A percentile compares a stretch with the other conserved stretches of the same genome.
phyloP scores from a whole-genome alignment of 768 basidiomycete genomes.

The Lactifluus echinatus region DNA sequence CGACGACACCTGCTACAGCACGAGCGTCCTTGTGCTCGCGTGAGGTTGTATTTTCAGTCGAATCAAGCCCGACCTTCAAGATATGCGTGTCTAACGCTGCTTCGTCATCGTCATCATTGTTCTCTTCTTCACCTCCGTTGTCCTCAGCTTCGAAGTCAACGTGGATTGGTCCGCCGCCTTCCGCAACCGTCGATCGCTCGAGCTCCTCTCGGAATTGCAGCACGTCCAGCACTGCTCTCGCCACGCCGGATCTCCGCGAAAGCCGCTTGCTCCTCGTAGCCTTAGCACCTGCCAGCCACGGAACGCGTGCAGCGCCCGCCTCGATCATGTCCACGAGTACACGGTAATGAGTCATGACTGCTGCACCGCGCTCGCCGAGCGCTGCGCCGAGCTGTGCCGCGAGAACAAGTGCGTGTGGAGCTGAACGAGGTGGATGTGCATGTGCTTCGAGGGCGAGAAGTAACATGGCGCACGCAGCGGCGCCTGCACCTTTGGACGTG shows the following conservation, averaged over 20 bases:
- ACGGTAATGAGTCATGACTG: constrained; percentile 65
- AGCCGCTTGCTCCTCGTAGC: constrained; percentile 30
- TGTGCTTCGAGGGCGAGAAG: constrained; percentile 68
- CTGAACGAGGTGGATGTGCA: constrained; percentile 27
- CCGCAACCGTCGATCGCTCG: constrained; percentile 36
- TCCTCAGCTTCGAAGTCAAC: constrained; percentile 33
- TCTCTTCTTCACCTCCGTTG: constrained; percentile 22
- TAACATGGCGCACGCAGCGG: constrained; percentile 53
- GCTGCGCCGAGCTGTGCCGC: constrained; percentile 36
- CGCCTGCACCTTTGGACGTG: constrained; percentile 24
- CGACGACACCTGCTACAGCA: not conserved
- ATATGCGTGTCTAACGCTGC: constrained; percentile 2
- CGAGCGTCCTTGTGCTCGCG: not conserved
- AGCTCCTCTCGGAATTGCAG: constrained; percentile 60
- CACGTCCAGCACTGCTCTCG: constrained; percentile 60
- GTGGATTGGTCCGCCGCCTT: constrained; percentile 28
- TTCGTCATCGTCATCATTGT: not conserved
- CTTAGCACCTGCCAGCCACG: constrained; percentile 56
- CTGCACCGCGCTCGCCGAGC: constrained; percentile 47
- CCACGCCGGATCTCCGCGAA: constrained; percentile 55
- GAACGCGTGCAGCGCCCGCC: constrained; percentile 52
- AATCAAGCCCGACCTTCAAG: not conserved
- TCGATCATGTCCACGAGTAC: constrained; percentile 51
- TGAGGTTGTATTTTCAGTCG: not conserved
- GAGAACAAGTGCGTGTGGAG: constrained; percentile 15